Evolutionary conservation across 2,329 filamentous ascomycete species (phyloP).

Genomic region (Neoscytalidium dimidiatum): DNA sequence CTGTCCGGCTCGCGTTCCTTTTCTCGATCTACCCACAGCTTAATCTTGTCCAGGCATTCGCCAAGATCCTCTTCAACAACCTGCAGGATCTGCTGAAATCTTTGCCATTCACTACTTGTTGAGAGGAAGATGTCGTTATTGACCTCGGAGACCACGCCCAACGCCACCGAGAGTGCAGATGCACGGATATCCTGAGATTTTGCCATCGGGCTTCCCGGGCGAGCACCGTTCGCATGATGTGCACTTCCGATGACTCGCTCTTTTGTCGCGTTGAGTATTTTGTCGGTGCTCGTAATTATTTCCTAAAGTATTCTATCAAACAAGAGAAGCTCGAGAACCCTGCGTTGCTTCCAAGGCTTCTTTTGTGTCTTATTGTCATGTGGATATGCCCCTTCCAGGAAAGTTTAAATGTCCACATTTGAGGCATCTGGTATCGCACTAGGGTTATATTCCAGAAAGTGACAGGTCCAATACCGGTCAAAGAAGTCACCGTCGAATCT

Average conservation of each 20-base stretch:
- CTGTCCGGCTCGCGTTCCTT: slow-evolving; percentile 27
- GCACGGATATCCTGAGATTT: neutral
- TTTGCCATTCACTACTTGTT: slow-evolving; percentile 20
- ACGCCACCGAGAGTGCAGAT: slow-evolving; percentile 14
- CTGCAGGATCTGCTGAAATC: slow-evolving; percentile 23
- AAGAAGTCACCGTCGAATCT: slow-evolving; percentile 35
- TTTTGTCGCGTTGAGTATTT: neutral
- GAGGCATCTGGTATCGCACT: too few species aligned
- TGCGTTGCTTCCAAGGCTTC: slow-evolving; percentile 29
- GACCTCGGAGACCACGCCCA: neutral
- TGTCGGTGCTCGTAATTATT: neutral
- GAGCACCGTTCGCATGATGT: too few species aligned
- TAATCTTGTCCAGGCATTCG: slow-evolving; percentile 24
- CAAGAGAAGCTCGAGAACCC: slow-evolving; percentile 31
- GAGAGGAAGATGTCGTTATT: slow-evolving; percentile 9
- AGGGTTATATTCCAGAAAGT: slow-evolving; percentile 22
- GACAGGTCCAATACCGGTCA: slow-evolving; percentile 37
- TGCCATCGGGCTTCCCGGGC: too few species aligned
- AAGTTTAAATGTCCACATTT: too few species aligned
- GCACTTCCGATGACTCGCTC: neutral
- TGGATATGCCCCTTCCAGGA: too few species aligned
- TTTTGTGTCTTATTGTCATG: neutral
- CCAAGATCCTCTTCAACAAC: slow-evolving; percentile 25
- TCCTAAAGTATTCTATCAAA: slow-evolving; percentile 26
- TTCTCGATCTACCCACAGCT: slow-evolving; percentile 30